Evolutionary conservation across 2,329 filamentous ascomycete genomes (phyloP), one percentile per base, ranked within the genome.

Genomic region (Colletotrichum sp.): DNA sequence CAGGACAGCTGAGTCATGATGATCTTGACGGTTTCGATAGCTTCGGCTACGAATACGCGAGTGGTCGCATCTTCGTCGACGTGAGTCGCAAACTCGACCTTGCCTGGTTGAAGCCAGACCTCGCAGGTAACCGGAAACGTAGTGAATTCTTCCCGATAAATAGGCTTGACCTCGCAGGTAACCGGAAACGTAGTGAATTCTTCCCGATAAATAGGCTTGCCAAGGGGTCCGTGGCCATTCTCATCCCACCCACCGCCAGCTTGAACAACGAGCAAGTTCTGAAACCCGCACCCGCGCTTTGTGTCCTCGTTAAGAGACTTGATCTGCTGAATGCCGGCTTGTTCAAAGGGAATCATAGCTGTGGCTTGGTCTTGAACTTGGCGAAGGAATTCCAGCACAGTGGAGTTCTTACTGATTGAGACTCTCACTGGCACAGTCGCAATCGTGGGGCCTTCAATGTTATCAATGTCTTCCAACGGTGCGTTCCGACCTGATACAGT

Each of bases 191-290:
- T 76, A n/a, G 73, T 76, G 30, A 73, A 76, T 10, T 76, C 73
- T 55, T 76, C 73, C 6, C 69, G 62, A 26, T 76, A 76, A 15
- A 39, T 52, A n/a, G 73, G 63, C 69, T 72, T 76, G 10, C 21
- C 15, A 3, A 76, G 70, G 5, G 73, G 73, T 5, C 73, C 73
- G 7, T 15, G n/a, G 7, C 72, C 68, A 18, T 28, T 52, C 49
- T 72, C 62, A 7, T 68, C 63, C 68, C 72, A 72, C 3, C 52
- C 52, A 13, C 79, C 70, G 4, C 72, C 59, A 15, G 79, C 75
- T 18, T 83, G 82, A 6, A 85, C 80, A 12, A 84, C 81, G 8
- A 85, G 72, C 16, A 84, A 36, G 8, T 78, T 84, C 28, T 78
- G 80, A 64, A 84, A 83, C 18, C 79, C 68, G 28, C 80, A 80